phyloP scores from a whole-genome alignment of 768 basidiomycete genomes.

The Royoungia palumana region DNA sequence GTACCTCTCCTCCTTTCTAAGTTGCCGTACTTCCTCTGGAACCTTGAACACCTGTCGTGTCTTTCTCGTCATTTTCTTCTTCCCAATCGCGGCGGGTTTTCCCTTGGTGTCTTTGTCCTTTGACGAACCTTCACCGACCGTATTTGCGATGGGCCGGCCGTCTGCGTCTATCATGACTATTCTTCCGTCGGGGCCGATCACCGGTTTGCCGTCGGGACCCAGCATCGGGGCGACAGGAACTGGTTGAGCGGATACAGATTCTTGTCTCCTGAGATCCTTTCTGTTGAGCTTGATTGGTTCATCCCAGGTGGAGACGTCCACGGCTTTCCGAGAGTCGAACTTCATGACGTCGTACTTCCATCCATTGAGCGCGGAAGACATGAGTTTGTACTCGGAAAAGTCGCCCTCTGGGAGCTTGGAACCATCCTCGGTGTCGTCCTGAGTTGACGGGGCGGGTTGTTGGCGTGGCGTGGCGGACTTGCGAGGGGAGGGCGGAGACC shows the following conservation, averaged over 20 bases:
- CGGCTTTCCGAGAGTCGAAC: slow-evolving; percentile 70
- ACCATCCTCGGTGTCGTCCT: slow-evolving; percentile 49
- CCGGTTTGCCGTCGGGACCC: slow-evolving; percentile 80
- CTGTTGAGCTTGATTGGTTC: slow-evolving; percentile 83
- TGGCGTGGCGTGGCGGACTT: slow-evolving; percentile 40
- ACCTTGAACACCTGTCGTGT: slow-evolving; percentile 80
- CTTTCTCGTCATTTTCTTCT: slow-evolving; percentile 81
- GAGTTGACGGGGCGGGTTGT: slow-evolving; percentile 36
- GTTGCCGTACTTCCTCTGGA: slow-evolving; percentile 70
- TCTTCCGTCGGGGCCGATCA: slow-evolving; percentile 72
- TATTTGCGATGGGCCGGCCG: slow-evolving; percentile 58
- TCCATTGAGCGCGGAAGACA: slow-evolving; percentile 76
- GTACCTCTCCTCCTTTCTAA: slow-evolving; percentile 81
- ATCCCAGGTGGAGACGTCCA: slow-evolving; percentile 68
- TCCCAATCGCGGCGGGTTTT: slow-evolving; percentile 44
- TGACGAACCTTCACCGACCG: slow-evolving; percentile 29
- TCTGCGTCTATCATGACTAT: slow-evolving; percentile 81
- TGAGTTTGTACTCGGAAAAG: slow-evolving; percentile 73
- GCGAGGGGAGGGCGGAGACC: slow-evolving; percentile 24
- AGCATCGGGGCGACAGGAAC: slow-evolving; percentile 70
- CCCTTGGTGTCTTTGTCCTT: slow-evolving; percentile 40
- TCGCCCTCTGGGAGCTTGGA: slow-evolving; percentile 62
- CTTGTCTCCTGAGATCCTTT: slow-evolving; percentile 67
- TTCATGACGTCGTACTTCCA: slow-evolving; percentile 95
- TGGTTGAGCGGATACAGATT: slow-evolving; percentile 34